Percentiles rank a stretch among this genome's conserved stretches.
These are phyloP conservation scores for Geotrichum phurueaensis DNA, from an alignment of 1,139 yeast species.

Conservation along the genomic window DNA sequence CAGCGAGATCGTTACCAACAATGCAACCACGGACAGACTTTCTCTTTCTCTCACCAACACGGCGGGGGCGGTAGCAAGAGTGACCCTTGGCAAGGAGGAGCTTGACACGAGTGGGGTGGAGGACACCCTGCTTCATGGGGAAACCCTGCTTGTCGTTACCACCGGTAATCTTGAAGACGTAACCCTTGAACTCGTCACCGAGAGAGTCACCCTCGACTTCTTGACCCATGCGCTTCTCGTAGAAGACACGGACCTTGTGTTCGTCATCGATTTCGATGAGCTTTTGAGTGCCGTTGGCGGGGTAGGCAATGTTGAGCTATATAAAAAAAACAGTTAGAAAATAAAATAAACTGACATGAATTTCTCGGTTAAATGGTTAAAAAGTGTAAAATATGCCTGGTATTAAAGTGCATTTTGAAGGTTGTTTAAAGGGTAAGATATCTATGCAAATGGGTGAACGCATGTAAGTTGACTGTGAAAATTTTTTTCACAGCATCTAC, in stretches of 20 bases:
- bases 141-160: constrained; percentile 99
- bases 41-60: constrained; percentile 99
- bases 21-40: constrained; percentile 99
- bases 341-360: background rate
- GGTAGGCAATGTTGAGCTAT: constrained; percentile 96
- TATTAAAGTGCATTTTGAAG: background rate
- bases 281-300: constrained; percentile 99
- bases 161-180: constrained; percentile 97
- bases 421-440: background rate
- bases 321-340: background rate
- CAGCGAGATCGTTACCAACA: constrained; percentile 96
- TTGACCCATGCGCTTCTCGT: constrained; percentile 99
- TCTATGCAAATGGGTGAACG: background rate
- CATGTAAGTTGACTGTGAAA: background rate
- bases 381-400: background rate
- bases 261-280: constrained; percentile 97
- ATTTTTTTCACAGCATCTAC: background rate
- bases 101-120: constrained; percentile 99
- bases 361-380: background rate
- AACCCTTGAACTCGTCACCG: constrained; percentile 99
- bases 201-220: constrained; percentile 98
- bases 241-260: constrained; percentile 96
- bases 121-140: constrained; percentile 99
- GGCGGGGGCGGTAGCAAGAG: constrained; percentile 99
- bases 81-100: constrained; percentile 88